Evolutionary conservation across 2,329 filamentous ascomycete genomes (phyloP), one percentile per base, ranked within the genome.

Genomic region (Davidsoniella neocaledoniae): DNA sequence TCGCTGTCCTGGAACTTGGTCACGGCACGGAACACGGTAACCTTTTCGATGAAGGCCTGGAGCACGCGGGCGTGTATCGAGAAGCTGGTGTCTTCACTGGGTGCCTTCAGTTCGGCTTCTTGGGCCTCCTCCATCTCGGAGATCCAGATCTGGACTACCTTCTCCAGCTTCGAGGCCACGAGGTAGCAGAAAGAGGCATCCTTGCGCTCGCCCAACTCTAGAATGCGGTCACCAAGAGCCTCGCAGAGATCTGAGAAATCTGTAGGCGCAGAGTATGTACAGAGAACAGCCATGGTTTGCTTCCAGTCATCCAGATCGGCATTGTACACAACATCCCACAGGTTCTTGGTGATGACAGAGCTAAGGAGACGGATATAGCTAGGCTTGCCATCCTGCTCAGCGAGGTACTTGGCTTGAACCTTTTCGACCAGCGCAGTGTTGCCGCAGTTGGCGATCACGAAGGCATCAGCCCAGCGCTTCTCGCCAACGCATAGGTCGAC

Each of bases 261-360:
- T 38, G 77, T 76, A 42, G 87, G 83, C 55, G 93, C 82, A 0
- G 91, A 91, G 64, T 90, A 98, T 1, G 91, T 96, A 73, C 91
- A 98, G 49, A 98, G 70, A 1, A 88, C 84, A 25, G 86, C 88
- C 84, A 98, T 93, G 2, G 90, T 81, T 65, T 96, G 91, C 67
- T 93, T 96, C 93, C 91, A 98, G 65, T 91, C 84, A 48, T 76
- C 74, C 43, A 98, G 69, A 60, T 95, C 85, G 6, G 90, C 91
- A 60, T 98, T 98, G 67, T 96, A 86, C 6, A 96, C 91, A 43
- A 96, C 76, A 66, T 98, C 91, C 91, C 90, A 96, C 1, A 98
- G 73, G 60, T 98, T 95, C 71, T 96, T 96, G 54, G 84, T 81
- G 51, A 94, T 88, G 47, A 98, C 86, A 5, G 90, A 94, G 47